A percentile compares a stretch with the other conserved stretches of the same genome.
Conservation (phyloP, 257 asterid species). For the Przewalskia tangutica region DNA sequence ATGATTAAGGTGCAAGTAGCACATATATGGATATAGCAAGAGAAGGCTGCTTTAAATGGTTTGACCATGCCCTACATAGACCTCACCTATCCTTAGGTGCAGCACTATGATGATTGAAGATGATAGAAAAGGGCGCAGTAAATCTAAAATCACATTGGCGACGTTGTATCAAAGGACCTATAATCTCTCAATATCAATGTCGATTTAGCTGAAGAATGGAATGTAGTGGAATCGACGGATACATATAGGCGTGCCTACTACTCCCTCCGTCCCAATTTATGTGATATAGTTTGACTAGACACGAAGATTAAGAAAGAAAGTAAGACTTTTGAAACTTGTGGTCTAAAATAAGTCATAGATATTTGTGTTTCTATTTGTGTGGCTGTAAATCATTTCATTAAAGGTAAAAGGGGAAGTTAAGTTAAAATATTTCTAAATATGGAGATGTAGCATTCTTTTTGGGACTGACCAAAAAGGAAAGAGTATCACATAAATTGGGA, state of each 20-base stretch:
- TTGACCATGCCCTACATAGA: not conserved
- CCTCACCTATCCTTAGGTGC: not conserved
- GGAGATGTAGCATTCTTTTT: too few species aligned
- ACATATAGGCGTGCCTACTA: not conserved
- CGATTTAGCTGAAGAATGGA: not conserved
- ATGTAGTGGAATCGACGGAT: not conserved
- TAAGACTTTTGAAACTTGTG: too few species aligned
- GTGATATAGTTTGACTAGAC: too few species aligned
- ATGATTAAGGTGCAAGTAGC: not conserved
- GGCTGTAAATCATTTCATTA: too few species aligned
- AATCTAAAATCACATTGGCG: not conserved
- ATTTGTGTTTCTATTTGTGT: too few species aligned
- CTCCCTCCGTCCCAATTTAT: too few species aligned
- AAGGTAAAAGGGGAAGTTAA: too few species aligned
- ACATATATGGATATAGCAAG: not conserved
- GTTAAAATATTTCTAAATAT: too few species aligned
- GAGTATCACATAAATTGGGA: too few species aligned
- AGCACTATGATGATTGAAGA: not conserved
- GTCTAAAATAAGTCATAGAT: too few species aligned
- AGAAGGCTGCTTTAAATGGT: not conserved
- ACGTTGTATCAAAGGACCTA: not conserved
- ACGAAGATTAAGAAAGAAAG: too few species aligned
- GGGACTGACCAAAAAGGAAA: too few species aligned
- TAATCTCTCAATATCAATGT: not conserved
- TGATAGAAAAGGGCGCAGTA: not conserved